Percentiles rank a stretch among this genome's conserved stretches.
Evolutionary conservation across 2,329 filamentous ascomycete species (phyloP).

Genomic region (Alternaria arborescens): DNA sequence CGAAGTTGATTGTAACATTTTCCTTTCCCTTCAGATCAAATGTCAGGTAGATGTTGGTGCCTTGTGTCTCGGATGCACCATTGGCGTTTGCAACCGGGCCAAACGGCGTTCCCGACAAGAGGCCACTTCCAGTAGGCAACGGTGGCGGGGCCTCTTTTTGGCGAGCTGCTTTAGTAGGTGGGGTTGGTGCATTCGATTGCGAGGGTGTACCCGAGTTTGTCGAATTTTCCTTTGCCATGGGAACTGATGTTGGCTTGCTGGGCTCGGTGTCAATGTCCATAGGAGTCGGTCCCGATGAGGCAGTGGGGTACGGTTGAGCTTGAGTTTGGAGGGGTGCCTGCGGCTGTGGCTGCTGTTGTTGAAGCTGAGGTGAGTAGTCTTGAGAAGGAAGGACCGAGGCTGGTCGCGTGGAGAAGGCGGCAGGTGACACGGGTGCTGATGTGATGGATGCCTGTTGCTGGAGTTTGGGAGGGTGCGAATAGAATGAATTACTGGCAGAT

Average conservation of each 20-base stretch:
- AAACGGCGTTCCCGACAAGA: constrained; percentile 69
- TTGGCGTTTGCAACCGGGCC: constrained; percentile 61
- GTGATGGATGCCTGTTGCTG: constrained; percentile 50
- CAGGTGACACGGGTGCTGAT: constrained; percentile 52
- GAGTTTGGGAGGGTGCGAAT: constrained; percentile 42
- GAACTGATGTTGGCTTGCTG: constrained; percentile 33
- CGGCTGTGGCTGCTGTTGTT: constrained; percentile 22
- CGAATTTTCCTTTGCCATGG: constrained; percentile 48
- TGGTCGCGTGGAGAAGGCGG: constrained; percentile 40
- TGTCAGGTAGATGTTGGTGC: constrained; percentile 82
- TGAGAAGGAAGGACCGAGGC: constrained; percentile 40
- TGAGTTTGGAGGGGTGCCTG: constrained; percentile 14
- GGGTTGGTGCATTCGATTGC: constrained; percentile 60
- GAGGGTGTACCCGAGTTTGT: constrained; percentile 50
- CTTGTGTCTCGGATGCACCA: constrained; percentile 51
- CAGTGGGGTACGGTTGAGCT: constrained; percentile 13
- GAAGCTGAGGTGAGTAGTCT: constrained; percentile 33
- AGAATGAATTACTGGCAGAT: constrained; percentile 49
- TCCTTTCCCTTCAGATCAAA: constrained; percentile 81
- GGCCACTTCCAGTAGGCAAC: constrained; percentile 68
- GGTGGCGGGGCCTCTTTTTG: constrained; percentile 66
- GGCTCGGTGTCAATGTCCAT: constrained; percentile 52
- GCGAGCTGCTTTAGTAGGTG: constrained; percentile 63
- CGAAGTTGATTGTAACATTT: constrained; percentile 95
- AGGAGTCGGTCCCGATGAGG: constrained; percentile 35